Evolutionary conservation across 176 grass and related monocot genomes (phyloP).

Genomic region (Zea mays): DNA sequence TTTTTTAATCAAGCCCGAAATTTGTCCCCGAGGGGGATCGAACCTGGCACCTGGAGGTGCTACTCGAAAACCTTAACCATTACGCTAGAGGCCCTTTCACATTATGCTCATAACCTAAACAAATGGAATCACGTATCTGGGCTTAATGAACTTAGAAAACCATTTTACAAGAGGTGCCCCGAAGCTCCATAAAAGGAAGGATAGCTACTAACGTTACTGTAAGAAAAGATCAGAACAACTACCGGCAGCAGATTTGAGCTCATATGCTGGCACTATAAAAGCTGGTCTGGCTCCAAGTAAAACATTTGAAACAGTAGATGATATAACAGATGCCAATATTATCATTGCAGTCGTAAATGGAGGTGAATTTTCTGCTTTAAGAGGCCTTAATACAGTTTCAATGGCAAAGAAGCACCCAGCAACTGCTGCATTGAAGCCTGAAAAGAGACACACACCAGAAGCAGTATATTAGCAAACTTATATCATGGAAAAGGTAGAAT

Average conservation of each 20-base stretch:
- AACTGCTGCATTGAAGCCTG: conserved; percentile 97
- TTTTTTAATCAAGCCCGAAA: too few species aligned
- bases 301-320: conserved; percentile 96
- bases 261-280: conserved; percentile 88
- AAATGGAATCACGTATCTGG: background rate
- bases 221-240: conserved; percentile 49
- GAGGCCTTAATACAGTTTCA: conserved; percentile 93
- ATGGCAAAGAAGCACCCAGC: conserved; percentile 95
- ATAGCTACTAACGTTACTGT: conserved; percentile 14
- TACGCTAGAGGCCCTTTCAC: too few species aligned
- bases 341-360: conserved; percentile 97
- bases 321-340: conserved; percentile 96
- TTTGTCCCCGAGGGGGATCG: too few species aligned
- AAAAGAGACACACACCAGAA: conserved; percentile 35
- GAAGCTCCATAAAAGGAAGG: conserved; percentile 4
- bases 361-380: conserved; percentile 96
- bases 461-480: conserved; percentile 17
- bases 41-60: too few species aligned
- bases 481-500: background rate
- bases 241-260: conserved; percentile 97
- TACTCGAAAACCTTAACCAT: too few species aligned
- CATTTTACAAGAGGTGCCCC: background rate
- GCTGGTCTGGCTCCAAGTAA: conserved; percentile 92
- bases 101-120: background rate
- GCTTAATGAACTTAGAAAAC: conserved; percentile 22